Evolutionary conservation across 257 asterid genomes (phyloP).

Genomic region (Nicotiana noctiflora): DNA sequence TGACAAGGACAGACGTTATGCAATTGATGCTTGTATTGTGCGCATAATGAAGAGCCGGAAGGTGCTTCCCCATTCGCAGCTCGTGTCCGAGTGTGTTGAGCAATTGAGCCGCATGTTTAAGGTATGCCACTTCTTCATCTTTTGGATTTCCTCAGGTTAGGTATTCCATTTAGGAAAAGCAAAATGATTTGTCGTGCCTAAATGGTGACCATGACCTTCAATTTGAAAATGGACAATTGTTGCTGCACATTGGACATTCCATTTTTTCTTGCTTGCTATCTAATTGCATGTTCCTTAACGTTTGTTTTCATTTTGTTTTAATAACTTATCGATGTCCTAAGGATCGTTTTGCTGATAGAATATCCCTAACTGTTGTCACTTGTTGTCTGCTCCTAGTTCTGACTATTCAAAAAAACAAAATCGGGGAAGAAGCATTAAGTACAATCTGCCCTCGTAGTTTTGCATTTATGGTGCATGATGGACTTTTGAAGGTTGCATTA

Average conservation of each 20-base stretch:
- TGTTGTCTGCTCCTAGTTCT: neutral
- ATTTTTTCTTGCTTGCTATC: neutral
- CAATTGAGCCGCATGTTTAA: constrained; percentile 45
- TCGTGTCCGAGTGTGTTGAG: constrained; percentile 48
- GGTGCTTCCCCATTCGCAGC: constrained; percentile 38
- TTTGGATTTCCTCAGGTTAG: neutral
- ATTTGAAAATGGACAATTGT: neutral
- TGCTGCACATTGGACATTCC: neutral
- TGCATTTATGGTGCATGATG: neutral
- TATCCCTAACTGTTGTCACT: neutral
- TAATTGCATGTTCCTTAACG: neutral
- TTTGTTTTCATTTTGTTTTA: neutral
- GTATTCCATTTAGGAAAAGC: neutral
- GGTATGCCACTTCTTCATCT: constrained; percentile 13
- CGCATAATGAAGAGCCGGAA: constrained; percentile 63
- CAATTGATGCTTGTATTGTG: constrained; percentile 49
- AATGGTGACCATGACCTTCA: neutral
- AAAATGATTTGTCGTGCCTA: neutral
- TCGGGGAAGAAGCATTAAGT: too few relatives aligned
- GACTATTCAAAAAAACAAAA: neutral
- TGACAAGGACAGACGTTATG: constrained; percentile 38
- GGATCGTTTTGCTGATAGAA: neutral
- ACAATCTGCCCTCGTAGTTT: neutral
- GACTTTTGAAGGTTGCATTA: neutral
- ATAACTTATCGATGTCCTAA: neutral